Conservation (phyloP, 2,329 filamentous ascomycete species). For the Botrytis porri region DNA sequence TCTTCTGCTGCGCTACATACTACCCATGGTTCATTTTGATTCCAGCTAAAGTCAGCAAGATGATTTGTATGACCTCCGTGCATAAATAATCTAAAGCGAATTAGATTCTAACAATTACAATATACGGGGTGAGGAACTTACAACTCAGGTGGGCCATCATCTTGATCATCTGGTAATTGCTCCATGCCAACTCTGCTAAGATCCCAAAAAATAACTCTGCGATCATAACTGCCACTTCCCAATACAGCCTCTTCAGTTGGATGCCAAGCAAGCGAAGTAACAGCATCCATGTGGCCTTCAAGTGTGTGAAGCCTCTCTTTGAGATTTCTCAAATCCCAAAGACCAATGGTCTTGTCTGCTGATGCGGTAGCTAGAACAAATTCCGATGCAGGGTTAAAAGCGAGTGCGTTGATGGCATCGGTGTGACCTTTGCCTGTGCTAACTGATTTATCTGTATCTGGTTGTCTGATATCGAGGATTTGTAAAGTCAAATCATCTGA, state of each 20-base stretch:
- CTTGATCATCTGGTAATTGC: constrained; percentile 89
- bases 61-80: constrained; percentile 97
- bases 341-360: constrained; percentile 88
- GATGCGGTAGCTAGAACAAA: constrained; percentile 89
- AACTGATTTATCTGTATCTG: constrained; percentile 63
- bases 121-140: constrained; percentile 47
- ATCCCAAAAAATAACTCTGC: constrained; percentile 95
- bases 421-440: constrained; percentile 73
- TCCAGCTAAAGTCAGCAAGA: constrained; percentile 96
- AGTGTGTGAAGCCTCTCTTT: constrained; percentile 87
- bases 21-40: constrained; percentile 93
- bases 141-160: constrained; percentile 93
- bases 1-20: constrained; percentile 95
- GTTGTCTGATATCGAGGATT: constrained; percentile 79
- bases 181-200: constrained; percentile 88
- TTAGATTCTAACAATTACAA: neutral
- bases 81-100: constrained; percentile 75
- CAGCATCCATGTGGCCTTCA: constrained; percentile 82
- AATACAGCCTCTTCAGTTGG: constrained; percentile 85
- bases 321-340: constrained; percentile 93
- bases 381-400: constrained; percentile 92
- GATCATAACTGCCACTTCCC: constrained; percentile 88
- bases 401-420: constrained; percentile 92
- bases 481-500: constrained; percentile 94
- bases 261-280: constrained; percentile 93